Evolutionary conservation across 148 eudicot genomes (phyloP).

Genomic region (Rhododendron ferrugineum): DNA sequence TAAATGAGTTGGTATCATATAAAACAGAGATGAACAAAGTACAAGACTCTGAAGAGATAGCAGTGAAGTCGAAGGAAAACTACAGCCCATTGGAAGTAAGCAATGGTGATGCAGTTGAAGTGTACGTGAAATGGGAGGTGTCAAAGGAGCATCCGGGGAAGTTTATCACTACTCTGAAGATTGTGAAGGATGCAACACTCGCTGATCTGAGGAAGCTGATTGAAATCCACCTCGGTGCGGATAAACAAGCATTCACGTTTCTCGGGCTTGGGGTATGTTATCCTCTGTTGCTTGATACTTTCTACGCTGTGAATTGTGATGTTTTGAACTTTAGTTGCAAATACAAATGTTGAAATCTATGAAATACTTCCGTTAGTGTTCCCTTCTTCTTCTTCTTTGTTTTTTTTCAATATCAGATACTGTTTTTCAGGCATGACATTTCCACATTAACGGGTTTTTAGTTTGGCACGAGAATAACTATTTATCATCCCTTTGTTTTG

Average conservation of each 20-base stretch:
- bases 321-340: background rate
- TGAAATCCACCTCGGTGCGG: slow-evolving; percentile 63
- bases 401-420: background rate
- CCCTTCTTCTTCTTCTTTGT: background rate
- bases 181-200: slow-evolving; percentile 61
- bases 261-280: slow-evolving; percentile 61
- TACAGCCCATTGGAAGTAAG: slow-evolving; percentile 29
- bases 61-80: slow-evolving; percentile 52
- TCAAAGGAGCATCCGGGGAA: slow-evolving; percentile 70
- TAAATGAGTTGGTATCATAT: background rate
- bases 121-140: slow-evolving; percentile 85
- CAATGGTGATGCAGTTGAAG: slow-evolving; percentile 42
- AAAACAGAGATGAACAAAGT: background rate
- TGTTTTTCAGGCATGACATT: background rate
- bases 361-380: background rate
- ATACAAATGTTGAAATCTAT: background rate
- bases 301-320: background rate
- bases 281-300: background rate
- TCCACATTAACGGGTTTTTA: background rate
- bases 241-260: slow-evolving; percentile 69
- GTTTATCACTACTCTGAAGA: slow-evolving; percentile 52
- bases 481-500: background rate
- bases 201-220: slow-evolving; percentile 83
- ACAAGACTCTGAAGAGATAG: slow-evolving; percentile 8
- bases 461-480: background rate